A percentile compares a stretch with the other conserved stretches of the same genome.
These are phyloP conservation scores for Lactarius tabidus DNA, from an alignment of 768 basidiomycete genomes.

Conservation along the genomic window DNA sequence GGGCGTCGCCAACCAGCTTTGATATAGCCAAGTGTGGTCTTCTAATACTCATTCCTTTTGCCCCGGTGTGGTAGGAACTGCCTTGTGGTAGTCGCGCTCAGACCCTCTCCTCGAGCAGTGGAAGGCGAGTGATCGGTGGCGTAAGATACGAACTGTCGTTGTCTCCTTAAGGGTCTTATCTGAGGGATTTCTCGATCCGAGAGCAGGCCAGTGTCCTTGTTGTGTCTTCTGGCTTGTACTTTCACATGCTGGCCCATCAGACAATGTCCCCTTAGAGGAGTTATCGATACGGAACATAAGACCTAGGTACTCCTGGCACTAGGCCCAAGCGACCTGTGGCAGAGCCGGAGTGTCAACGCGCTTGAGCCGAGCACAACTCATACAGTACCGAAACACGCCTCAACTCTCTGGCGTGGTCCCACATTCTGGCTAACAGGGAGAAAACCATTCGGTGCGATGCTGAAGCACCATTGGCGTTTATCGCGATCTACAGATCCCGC, in stretches of 20 bases:
- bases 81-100: not conserved
- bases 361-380: not conserved
- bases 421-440: not conserved
- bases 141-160: not conserved
- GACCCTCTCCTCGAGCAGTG: not conserved
- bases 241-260: not conserved
- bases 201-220: not conserved
- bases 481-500: not conserved
- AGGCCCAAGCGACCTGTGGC: not conserved
- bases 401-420: not conserved
- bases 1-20: not conserved
- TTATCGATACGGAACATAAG: not conserved
- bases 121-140: not conserved
- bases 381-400: not conserved
- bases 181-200: not conserved
- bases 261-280: not conserved
- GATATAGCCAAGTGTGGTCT: not conserved
- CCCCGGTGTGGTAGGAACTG: not conserved
- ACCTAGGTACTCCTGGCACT: not conserved
- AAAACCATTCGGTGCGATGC: not conserved
- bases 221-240: not conserved
- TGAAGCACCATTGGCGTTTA: not conserved
- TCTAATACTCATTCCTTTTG: not conserved
- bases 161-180: not conserved
- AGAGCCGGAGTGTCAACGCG: not conserved